Conservation (phyloP, 1,284 basidiomycete species). For the Albatrellus sp. region DNA sequence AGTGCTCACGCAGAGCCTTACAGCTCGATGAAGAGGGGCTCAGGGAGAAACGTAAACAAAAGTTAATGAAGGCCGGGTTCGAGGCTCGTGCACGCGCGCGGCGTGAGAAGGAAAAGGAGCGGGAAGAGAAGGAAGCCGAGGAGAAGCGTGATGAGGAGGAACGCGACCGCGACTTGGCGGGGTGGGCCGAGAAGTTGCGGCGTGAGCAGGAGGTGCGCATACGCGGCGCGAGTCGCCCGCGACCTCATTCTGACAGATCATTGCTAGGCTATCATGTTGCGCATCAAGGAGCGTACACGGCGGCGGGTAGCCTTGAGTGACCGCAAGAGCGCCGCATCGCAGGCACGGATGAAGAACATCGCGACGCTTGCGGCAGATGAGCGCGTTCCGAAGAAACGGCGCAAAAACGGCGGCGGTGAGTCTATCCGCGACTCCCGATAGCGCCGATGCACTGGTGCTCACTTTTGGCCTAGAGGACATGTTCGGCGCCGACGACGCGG, state of each 20-base stretch:
- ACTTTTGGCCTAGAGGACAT: slow-evolving; percentile 58
- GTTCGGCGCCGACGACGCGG: slow-evolving; percentile 92
- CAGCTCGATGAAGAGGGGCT: slow-evolving; percentile 85
- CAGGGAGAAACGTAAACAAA: slow-evolving; percentile 93
- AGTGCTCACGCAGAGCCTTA: neutral
- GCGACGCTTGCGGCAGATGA: slow-evolving; percentile 85
- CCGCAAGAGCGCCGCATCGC: slow-evolving; percentile 88
- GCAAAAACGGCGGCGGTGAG: slow-evolving; percentile 66
- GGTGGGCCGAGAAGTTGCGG: slow-evolving; percentile 64
- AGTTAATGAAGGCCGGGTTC: slow-evolving; percentile 87
- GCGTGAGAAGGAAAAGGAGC: slow-evolving; percentile 83
- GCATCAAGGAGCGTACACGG: slow-evolving; percentile 79
- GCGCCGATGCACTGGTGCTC: slow-evolving; percentile 1
- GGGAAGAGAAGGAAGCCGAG: slow-evolving; percentile 63
- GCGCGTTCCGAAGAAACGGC: slow-evolving; percentile 66
- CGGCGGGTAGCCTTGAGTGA: slow-evolving; percentile 73
- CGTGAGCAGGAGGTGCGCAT: slow-evolving; percentile 65
- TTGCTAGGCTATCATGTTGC: slow-evolving; percentile 59
- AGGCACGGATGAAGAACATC: slow-evolving; percentile 96
- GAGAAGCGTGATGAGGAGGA: slow-evolving; percentile 72
- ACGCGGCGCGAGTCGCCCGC: neutral
- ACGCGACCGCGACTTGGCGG: slow-evolving; percentile 54
- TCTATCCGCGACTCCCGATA: slow-evolving; percentile 6
- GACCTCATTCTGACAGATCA: neutral
- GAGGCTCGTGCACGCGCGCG: slow-evolving; percentile 82